Evolutionary conservation across 805 yeast species (phyloP).

Genomic region (Lipomyces chichibuensis): DNA sequence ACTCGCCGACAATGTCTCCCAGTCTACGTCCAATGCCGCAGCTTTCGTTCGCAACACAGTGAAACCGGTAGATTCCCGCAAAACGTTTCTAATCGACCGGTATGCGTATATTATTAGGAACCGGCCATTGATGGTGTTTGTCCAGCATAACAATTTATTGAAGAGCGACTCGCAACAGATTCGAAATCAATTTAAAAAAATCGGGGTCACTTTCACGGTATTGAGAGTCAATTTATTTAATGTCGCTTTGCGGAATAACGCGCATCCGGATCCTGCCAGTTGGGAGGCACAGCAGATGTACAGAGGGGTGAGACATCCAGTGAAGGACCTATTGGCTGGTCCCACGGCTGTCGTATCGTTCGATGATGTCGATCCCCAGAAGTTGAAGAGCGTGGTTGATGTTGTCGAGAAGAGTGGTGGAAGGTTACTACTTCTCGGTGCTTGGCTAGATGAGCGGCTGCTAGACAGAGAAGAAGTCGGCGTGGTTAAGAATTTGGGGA

Average conservation of each 20-base stretch:
- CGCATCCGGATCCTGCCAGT: constrained; percentile 74
- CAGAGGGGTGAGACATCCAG: constrained; percentile 57
- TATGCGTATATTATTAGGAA: constrained; percentile 71
- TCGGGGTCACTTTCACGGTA: constrained; percentile 72
- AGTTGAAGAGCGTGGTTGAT: constrained; percentile 64
- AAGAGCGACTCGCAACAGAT: constrained; percentile 67
- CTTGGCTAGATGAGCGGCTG: constrained; percentile 67
- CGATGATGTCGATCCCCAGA: constrained; percentile 68
- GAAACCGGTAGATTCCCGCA: constrained; percentile 72
- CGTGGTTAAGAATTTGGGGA: constrained; percentile 72
- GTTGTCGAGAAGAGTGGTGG: constrained; percentile 67
- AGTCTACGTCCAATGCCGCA: neutral
- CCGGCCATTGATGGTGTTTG: constrained; percentile 71
- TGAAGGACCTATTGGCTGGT: constrained; percentile 71
- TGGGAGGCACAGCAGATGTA: constrained; percentile 51
- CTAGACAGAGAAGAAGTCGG: constrained; percentile 58
- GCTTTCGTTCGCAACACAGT: constrained; percentile 50
- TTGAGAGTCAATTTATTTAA: constrained; percentile 70
- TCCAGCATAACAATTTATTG: constrained; percentile 81
- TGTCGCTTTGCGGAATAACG: constrained; percentile 73
- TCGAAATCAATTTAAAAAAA: constrained; percentile 61
- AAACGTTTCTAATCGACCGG: constrained; percentile 80
- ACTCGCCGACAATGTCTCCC: neutral
- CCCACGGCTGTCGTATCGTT: constrained; percentile 82
- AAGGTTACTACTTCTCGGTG: constrained; percentile 80